Base-by-base conservation (phyloP, 2,329 filamentous ascomycete species). In the Ophiobolus disseminans region DNA sequence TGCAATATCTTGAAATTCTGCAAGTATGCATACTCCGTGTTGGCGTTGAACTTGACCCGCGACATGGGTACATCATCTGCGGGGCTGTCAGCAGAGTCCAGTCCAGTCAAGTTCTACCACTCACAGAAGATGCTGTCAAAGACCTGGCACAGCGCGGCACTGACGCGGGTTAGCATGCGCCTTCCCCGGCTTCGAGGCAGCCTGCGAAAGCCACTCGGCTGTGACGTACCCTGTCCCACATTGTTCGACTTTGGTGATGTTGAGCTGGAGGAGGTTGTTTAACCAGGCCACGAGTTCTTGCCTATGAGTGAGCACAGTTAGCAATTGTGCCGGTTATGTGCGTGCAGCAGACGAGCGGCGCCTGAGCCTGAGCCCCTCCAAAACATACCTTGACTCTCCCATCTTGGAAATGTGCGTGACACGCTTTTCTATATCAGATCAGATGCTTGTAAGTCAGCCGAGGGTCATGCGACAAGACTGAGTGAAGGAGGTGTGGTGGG, bases 1-100 rank as follows among this genome's bases (percentile, higher is more conserved):
- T 97, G 93, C 60, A 99, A 81, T 65, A 97, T 82, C 77, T 99
- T 99, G 83, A 97, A 99, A 76, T 99, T 99, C 78, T 96, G 90
- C 53, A 97, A 86, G 75, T 99, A 99, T 61, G 91, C 89, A 76
- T 97, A 97, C 81, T 99, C 94, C 62, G 87, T 88, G 77, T 92
- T 97, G 69, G 93, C 93, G 73, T 97, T 96, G 83, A 99, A 99
- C 80, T 96, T 97, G 79, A 99, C 93, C 64, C 90, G 86, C 59
- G 86, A 82, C 94, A 99, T 97, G 61, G 93, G 91, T 25, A 97
- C 82, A 75, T 99, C 94, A 78, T 86, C 83, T 86, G 56, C 40
- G 45, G 20, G 16, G 31, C 35, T 32, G 40, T 55, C 32, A 54
- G 46, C 23, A 5, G 13, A 5, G 9, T 3, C 8, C 14, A 7